Conservation (phyloP, 2,329 filamentous ascomycete genomes). For the Ophioceras dolichostomum region DNA sequence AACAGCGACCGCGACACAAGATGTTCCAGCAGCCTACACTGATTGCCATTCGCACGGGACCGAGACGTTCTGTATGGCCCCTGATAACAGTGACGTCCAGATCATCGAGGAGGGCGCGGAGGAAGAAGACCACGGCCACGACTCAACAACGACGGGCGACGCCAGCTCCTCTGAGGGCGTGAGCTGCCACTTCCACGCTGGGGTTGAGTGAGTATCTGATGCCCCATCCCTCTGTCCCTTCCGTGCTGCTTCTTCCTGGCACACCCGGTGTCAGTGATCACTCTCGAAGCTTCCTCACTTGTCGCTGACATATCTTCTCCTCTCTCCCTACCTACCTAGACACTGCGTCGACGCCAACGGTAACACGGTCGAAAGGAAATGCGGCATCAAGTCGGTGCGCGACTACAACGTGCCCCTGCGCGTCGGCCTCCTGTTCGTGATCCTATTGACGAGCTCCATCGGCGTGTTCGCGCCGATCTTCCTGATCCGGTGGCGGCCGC, state of each 20-base stretch:
- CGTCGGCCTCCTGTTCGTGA: slow-evolving; percentile 60
- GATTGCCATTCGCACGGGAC: slow-evolving; percentile 50
- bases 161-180: not conserved
- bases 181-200: slow-evolving; percentile 63
- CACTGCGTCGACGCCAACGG: slow-evolving; percentile 41
- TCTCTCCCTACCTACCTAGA: slow-evolving; percentile 15
- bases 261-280: too few species aligned
- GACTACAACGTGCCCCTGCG: slow-evolving; percentile 58
- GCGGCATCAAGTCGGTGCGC: slow-evolving; percentile 29
- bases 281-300: too few species aligned
- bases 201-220: slow-evolving; percentile 57
- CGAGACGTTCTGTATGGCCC: slow-evolving; percentile 20
- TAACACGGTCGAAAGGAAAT: too few species aligned
- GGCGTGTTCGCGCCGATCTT: slow-evolving; percentile 58
- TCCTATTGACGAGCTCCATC: slow-evolving; percentile 54
- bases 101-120: slow-evolving; percentile 18
- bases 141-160: slow-evolving; percentile 12
- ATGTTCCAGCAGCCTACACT: slow-evolving; percentile 48
- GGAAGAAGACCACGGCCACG: slow-evolving; percentile 11
- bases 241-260: not conserved
- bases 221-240: not conserved
- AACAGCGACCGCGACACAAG: slow-evolving; percentile 39
- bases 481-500: slow-evolving; percentile 42
- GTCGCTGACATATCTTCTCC: not conserved
- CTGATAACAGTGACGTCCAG: slow-evolving; percentile 34